Conservation (phyloP, 805 yeast species). For the Candida ficus region DNA sequence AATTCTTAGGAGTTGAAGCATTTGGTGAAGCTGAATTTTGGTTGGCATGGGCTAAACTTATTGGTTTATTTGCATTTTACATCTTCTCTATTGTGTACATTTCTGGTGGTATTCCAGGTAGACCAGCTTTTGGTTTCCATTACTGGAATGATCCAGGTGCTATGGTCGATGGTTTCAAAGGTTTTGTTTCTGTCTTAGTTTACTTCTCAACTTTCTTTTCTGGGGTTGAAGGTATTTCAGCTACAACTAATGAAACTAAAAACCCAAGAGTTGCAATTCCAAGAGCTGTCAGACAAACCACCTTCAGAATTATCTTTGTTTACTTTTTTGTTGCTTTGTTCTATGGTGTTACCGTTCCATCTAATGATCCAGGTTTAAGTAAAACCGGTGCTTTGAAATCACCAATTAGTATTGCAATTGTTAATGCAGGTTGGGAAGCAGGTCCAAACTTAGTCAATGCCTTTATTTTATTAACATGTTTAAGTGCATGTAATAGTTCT, state of each 20-base stretch:
- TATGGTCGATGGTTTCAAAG: conserved; percentile 43
- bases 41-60: conserved; percentile 45
- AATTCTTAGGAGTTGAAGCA: conserved; percentile 45
- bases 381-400: conserved; percentile 34
- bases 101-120: conserved; percentile 35
- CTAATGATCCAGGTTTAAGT: conserved; percentile 7
- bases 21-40: conserved; percentile 57
- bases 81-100: conserved; percentile 42
- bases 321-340: conserved; percentile 8
- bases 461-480: conserved; percentile 57
- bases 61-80: conserved; percentile 45
- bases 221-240: conserved; percentile 73
- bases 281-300: conserved; percentile 42
- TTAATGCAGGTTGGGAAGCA: conserved; percentile 59
- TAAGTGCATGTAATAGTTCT: conserved; percentile 66
- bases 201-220: conserved; percentile 73
- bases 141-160: conserved; percentile 28
- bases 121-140: conserved; percentile 30
- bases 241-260: conserved; percentile 67
- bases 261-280: conserved; percentile 71
- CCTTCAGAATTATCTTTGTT: conserved; percentile 10
- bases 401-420: conserved; percentile 68
- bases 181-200: conserved; percentile 56
- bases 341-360: conserved; percentile 11
- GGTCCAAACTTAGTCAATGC: conserved; percentile 71